A percentile compares a stretch with the other conserved stretches of the same genome.
Conservation (phyloP, 169 alveolate species). For the Babesia divergens region DNA sequence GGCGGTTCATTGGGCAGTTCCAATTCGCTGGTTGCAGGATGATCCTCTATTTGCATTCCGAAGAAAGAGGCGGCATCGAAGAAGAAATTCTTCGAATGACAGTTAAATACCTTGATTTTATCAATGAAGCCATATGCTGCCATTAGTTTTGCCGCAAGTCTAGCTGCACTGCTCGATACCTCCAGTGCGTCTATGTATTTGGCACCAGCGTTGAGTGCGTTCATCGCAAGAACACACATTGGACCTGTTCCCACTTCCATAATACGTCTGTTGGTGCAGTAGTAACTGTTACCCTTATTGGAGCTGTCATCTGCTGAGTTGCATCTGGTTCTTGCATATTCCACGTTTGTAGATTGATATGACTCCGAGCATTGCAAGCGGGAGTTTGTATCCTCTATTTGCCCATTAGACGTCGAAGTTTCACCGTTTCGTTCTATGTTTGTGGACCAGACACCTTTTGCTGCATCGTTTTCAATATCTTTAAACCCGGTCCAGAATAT, state of each 20-base stretch:
- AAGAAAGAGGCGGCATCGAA: slow-evolving; percentile 36
- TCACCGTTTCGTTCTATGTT: not conserved
- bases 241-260: slow-evolving; percentile 85
- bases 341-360: not conserved
- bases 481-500: slow-evolving; percentile 78
- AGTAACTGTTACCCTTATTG: slow-evolving; percentile 24
- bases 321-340: not conserved
- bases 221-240: slow-evolving; percentile 78
- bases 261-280: slow-evolving; percentile 69
- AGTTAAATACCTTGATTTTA: slow-evolving; percentile 67
- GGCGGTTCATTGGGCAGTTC: slow-evolving; percentile 47
- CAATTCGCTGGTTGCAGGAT: slow-evolving; percentile 2
- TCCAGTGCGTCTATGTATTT: slow-evolving; percentile 81
- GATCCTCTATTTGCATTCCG: slow-evolving; percentile 10
- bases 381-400: not conserved
- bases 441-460: not conserved
- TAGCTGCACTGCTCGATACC: slow-evolving; percentile 75
- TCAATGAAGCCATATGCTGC: slow-evolving; percentile 76
- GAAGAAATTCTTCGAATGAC: slow-evolving; percentile 71
- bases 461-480: not conserved
- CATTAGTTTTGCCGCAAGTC: slow-evolving; percentile 73
- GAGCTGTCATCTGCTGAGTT: not conserved
- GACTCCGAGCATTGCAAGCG: not conserved
- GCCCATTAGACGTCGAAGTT: not conserved
- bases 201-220: slow-evolving; percentile 82